Conservation (phyloP, 2,329 filamentous ascomycete genomes). For the Fusarium hainanense region DNA sequence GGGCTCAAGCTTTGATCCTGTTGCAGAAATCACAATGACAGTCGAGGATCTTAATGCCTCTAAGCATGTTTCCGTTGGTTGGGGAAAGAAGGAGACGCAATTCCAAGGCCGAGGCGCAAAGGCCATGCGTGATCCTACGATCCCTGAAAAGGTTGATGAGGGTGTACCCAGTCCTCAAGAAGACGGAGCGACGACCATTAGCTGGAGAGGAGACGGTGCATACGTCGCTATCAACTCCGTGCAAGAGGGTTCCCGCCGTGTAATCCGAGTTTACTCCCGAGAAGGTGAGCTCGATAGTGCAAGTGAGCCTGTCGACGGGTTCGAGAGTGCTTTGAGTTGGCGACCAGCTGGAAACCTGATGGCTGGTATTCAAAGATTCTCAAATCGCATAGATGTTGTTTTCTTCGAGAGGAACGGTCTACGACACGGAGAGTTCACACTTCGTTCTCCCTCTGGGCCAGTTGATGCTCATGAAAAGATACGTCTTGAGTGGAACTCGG, state of each 20-base stretch:
- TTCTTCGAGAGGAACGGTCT: conserved; percentile 99
- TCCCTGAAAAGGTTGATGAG: conserved; percentile 91
- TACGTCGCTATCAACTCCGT: conserved; percentile 88
- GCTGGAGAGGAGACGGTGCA: conserved; percentile 94
- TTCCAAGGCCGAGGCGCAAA: conserved; percentile 92
- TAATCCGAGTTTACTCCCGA: conserved; percentile 89
- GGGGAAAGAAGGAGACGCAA: conserved; percentile 98
- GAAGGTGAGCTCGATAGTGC: conserved; percentile 92
- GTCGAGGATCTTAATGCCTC: conserved; percentile 85
- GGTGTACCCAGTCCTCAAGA: conserved; percentile 81
- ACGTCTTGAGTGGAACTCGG: conserved; percentile 84
- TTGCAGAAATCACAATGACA: conserved; percentile 78
- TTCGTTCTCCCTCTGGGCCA: conserved; percentile 73
- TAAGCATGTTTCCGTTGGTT: conserved; percentile 94
- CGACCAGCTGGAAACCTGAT: conserved; percentile 90
- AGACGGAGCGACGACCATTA: conserved; percentile 77
- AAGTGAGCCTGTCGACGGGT: conserved; percentile 91
- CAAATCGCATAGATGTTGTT: conserved; percentile 79
- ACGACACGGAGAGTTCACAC: conserved; percentile 91
- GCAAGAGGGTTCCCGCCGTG: conserved; percentile 75
- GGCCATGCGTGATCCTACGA: conserved; percentile 90
- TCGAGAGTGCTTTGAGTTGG: conserved; percentile 92
- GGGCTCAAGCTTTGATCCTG: conserved; percentile 89
- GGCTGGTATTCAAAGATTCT: conserved; percentile 81
- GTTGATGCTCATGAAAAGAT: conserved; percentile 68